Evolutionary conservation across 2,329 filamentous ascomycete genomes (phyloP).

Genomic region (Alternaria atra): DNA sequence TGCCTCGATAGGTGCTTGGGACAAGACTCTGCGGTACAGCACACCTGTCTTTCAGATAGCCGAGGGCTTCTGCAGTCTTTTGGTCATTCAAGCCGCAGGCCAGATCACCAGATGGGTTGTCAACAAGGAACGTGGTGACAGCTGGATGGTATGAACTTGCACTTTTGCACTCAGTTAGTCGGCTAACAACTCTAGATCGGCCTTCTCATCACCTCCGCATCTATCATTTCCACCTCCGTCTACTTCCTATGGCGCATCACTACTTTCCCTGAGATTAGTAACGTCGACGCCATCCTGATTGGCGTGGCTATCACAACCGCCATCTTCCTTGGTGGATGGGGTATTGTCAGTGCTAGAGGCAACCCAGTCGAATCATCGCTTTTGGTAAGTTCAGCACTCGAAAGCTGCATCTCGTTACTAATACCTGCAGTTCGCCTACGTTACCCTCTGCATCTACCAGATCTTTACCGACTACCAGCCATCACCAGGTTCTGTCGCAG

Average conservation of each 20-base stretch:
- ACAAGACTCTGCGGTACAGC: constrained; percentile 86
- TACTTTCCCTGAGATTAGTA: constrained; percentile 91
- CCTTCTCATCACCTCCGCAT: constrained; percentile 85
- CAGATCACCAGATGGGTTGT: constrained; percentile 96
- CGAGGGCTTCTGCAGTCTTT: constrained; percentile 94
- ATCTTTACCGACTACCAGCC: constrained; percentile 99
- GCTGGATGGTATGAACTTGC: constrained; percentile 80
- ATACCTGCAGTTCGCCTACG: constrained; percentile 77
- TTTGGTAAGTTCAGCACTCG: constrained; percentile 57
- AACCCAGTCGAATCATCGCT: constrained; percentile 96
- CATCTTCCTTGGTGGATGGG: constrained; percentile 91
- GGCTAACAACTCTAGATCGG: constrained; percentile 73
- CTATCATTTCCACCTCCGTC: constrained; percentile 89
- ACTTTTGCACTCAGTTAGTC: background rate
- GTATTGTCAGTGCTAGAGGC: constrained; percentile 90
- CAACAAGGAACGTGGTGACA: constrained; percentile 91
- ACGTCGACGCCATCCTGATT: constrained; percentile 90
- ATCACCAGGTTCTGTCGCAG: constrained; percentile 66
- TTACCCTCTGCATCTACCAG: constrained; percentile 98
- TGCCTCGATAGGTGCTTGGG: constrained; percentile 84
- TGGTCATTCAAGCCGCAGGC: constrained; percentile 94
- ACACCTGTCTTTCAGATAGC: constrained; percentile 93
- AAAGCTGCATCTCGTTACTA: constrained; percentile 5
- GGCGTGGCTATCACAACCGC: constrained; percentile 92
- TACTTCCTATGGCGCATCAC: constrained; percentile 98